Conservation (phyloP, 2,329 filamentous ascomycete species). For the Metarhizium album region DNA sequence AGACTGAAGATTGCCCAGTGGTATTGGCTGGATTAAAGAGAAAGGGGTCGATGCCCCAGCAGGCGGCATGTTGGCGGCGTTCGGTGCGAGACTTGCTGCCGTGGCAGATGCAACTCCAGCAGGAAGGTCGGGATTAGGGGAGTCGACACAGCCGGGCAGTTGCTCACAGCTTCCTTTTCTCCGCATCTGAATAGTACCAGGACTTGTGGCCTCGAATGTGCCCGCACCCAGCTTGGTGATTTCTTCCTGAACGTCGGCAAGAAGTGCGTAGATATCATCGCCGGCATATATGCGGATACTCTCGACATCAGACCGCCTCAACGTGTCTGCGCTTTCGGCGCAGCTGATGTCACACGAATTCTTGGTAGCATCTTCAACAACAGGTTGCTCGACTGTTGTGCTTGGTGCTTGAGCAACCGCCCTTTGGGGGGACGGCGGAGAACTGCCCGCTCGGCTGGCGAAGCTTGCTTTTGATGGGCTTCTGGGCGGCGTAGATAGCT, state of each 20-base stretch:
- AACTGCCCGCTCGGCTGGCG: conserved; percentile 23
- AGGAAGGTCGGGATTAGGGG: conserved; percentile 7
- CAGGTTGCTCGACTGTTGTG: conserved; percentile 41
- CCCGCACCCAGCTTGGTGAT: conserved; percentile 25
- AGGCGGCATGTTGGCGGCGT: not conserved
- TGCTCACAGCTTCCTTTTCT: conserved; percentile 40
- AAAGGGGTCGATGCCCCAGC: not conserved
- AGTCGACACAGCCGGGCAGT: conserved; percentile 27
- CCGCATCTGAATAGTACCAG: not conserved
- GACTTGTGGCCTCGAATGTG: not conserved
- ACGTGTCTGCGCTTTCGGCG: conserved; percentile 12
- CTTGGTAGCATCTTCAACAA: conserved; percentile 30
- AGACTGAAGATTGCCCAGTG: conserved; percentile 12
- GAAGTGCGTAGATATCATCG: conserved; percentile 53
- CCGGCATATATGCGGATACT: conserved; percentile 61
- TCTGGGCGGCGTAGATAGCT: conserved; percentile 38
- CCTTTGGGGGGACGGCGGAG: conserved; percentile 39
- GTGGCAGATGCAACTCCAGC: conserved; percentile 17
- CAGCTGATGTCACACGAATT: conserved; percentile 15
- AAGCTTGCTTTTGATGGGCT: conserved; percentile 8
- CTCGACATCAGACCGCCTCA: conserved; percentile 38
- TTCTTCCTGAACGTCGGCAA: conserved; percentile 52
- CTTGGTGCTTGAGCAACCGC: conserved; percentile 44
- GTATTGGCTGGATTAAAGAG: conserved; percentile 22
- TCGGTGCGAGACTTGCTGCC: not conserved